A percentile compares a stretch with the other conserved stretches of the same genome.
Evolutionary conservation across 225 moss, liverwort and hornwort genomes (phyloP).

Genomic region (Pleurozium schreberi): DNA sequence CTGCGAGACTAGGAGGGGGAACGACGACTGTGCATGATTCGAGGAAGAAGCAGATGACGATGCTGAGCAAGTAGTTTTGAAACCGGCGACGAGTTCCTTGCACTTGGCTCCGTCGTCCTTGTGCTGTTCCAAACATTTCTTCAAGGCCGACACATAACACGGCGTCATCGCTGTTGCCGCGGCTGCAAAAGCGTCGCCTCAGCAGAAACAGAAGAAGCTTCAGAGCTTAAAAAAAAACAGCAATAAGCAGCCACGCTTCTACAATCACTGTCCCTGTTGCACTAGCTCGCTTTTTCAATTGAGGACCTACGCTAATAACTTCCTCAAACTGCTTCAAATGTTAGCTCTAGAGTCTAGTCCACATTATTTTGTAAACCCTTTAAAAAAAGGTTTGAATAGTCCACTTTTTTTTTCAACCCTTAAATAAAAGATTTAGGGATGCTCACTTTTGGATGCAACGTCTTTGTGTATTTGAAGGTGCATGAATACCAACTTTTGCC

Average conservation of each 20-base stretch:
- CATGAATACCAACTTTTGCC: background rate
- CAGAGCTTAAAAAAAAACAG: background rate
- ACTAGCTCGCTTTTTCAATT: background rate
- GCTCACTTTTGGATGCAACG: background rate
- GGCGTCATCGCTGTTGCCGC: background rate
- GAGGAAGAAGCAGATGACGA: background rate
- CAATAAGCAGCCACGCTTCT: background rate
- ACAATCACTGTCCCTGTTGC: background rate
- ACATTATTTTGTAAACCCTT: background rate
- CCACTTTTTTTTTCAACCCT: background rate
- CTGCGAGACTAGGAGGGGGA: background rate
- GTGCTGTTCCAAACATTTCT: constrained; percentile 42
- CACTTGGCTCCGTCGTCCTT: constrained; percentile 28
- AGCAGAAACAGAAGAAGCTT: background rate
- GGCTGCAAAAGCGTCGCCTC: background rate
- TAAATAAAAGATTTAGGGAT: background rate
- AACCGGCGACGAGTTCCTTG: constrained; percentile 18
- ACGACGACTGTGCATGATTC: background rate
- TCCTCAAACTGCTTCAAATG: background rate
- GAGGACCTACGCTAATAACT: background rate
- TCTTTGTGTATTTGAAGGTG: background rate
- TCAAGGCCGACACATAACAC: background rate
- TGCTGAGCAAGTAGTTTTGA: constrained; percentile 6
- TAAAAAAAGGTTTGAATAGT: background rate
- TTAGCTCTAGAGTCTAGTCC: background rate